Evolutionary conservation across 495 filamentous ascomycete genomes (phyloP).

Genomic region (Lasiosphaeria hispida): DNA sequence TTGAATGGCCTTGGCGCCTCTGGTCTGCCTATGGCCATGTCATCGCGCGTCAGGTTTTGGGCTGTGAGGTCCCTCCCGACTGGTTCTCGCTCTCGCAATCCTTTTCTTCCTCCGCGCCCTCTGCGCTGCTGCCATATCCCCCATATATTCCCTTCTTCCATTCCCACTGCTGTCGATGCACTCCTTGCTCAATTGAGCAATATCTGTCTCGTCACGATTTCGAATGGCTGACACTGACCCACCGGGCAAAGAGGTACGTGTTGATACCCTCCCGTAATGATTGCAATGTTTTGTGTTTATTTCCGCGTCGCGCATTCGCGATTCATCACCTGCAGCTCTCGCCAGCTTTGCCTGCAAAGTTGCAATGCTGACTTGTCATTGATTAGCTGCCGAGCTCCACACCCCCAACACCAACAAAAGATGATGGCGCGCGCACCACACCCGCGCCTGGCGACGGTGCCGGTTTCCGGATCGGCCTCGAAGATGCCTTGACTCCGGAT

Average conservation of each 20-base stretch:
- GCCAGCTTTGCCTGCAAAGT: too few species aligned
- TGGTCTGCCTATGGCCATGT: too few species aligned
- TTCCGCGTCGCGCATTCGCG: too few species aligned
- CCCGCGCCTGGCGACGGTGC: slow-evolving; percentile 11
- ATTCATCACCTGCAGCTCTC: too few species aligned
- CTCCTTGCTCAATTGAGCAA: neutral
- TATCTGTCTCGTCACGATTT: neutral
- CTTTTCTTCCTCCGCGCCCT: too few species aligned
- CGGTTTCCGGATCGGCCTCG: slow-evolving; percentile 39
- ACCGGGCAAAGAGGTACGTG: slow-evolving; percentile 11
- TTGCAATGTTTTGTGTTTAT: too few species aligned
- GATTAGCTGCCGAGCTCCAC: slow-evolving; percentile 16
- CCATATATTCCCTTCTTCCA: neutral
- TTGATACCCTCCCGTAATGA: too few species aligned
- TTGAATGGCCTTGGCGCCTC: too few species aligned
- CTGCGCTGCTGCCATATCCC: too few species aligned
- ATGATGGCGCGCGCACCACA: slow-evolving; percentile 6
- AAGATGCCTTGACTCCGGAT: slow-evolving; percentile 62
- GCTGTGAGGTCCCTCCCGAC: too few species aligned
- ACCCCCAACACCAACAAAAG: slow-evolving; percentile 8
- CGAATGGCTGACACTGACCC: slow-evolving; percentile 9
- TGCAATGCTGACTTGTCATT: neutral
- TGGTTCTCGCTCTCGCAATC: too few species aligned
- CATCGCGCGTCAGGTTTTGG: too few species aligned
- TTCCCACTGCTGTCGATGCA: neutral